Evolutionary conservation across 2,329 filamentous ascomycete species (phyloP).

Genomic region (Trichoderma oligosporum): DNA sequence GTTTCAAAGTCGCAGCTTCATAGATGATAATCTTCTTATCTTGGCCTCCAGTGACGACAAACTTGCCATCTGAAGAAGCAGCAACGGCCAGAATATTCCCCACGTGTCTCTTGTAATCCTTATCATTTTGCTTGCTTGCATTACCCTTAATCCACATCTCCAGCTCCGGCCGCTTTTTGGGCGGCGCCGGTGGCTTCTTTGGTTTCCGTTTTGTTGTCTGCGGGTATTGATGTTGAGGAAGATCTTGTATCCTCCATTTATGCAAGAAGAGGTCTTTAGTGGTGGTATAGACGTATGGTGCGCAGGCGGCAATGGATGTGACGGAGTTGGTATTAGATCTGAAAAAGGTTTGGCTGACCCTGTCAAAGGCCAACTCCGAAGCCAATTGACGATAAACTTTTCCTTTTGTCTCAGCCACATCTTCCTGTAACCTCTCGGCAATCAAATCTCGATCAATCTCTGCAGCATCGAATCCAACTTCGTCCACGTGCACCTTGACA

Average conservation of each 20-base stretch:
- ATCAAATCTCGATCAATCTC: conserved; percentile 92
- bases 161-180: conserved; percentile 59
- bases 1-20: conserved; percentile 74
- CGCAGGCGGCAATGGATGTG: conserved; percentile 74
- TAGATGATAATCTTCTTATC: conserved; percentile 85
- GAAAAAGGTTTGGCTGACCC: conserved; percentile 67
- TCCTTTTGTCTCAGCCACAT: conserved; percentile 88
- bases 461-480: conserved; percentile 82
- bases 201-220: conserved; percentile 57
- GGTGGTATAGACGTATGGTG: conserved; percentile 82
- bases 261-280: conserved; percentile 79
- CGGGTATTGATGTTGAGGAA: conserved; percentile 57
- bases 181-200: conserved; percentile 55
- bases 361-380: conserved; percentile 64
- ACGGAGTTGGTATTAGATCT: conserved; percentile 73
- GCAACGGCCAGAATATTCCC: conserved; percentile 78
- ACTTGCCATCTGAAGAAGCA: conserved; percentile 84
- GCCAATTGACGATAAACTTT: conserved; percentile 81
- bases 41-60: conserved; percentile 81
- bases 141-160: conserved; percentile 62
- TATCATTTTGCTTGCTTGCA: conserved; percentile 56
- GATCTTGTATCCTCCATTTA: conserved; percentile 81
- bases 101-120: conserved; percentile 71
- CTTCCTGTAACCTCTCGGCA: conserved; percentile 83
- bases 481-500: conserved; percentile 76